Conservation (phyloP, 1,284 basidiomycete genomes). For the Phenoliferia sp. region DNA sequence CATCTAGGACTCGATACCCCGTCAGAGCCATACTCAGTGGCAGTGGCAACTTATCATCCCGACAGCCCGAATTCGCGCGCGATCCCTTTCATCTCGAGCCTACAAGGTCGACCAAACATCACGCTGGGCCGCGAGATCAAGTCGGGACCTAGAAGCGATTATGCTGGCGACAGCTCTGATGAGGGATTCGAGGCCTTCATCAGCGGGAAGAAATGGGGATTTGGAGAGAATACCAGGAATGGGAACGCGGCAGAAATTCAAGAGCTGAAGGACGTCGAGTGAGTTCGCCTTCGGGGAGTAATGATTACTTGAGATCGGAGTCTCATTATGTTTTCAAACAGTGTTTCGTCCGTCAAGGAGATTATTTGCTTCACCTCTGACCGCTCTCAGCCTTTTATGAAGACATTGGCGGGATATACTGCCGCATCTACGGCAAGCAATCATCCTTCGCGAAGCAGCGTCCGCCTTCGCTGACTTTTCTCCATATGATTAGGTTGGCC, state of each 20-base stretch:
- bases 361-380: slow-evolving; percentile 28
- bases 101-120: slow-evolving; percentile 23
- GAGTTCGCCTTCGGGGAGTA: background rate
- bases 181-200: slow-evolving; percentile 21
- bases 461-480: background rate
- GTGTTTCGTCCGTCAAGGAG: slow-evolving; percentile 12
- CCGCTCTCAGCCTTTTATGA: slow-evolving; percentile 21
- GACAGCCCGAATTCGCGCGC: background rate
- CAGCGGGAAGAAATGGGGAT: slow-evolving; percentile 25
- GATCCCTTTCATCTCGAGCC: slow-evolving; percentile 10
- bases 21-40: slow-evolving; percentile 8
- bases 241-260: background rate
- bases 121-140: slow-evolving; percentile 23
- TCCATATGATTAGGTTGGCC: slow-evolving; percentile 10
- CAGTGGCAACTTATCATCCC: slow-evolving; percentile 7
- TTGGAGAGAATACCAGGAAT: slow-evolving; percentile 6
- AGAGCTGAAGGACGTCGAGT: slow-evolving; percentile 14
- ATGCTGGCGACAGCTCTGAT: background rate
- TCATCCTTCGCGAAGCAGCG: background rate
- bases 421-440: slow-evolving; percentile 4
- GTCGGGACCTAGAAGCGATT: slow-evolving; percentile 5
- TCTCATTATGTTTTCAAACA: background rate
- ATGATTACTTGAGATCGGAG: background rate
- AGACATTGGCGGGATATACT: slow-evolving; percentile 10
- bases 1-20: background rate